Base-by-base conservation (phyloP, 1,284 basidiomycete species). In the Puccinia coronata region DNA sequence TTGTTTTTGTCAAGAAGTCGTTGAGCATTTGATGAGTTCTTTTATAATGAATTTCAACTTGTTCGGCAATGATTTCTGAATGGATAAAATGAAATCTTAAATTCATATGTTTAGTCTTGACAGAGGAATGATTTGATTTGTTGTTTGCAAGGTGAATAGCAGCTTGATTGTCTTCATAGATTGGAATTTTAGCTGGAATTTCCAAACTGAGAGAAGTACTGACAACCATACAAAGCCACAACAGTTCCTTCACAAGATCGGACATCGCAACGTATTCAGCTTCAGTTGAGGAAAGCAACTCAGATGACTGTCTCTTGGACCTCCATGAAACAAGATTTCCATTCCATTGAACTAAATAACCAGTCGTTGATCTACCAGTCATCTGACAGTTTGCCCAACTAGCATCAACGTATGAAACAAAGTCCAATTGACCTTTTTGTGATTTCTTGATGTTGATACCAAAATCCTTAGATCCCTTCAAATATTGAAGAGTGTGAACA, bases 231-330 rank as follows among this genome's bases (percentile, higher is more conserved):
- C 82, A 70, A 6, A 89, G 83, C 88, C 87, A 89, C 0, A 87
- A 39, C 1, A 85, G 82, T 82, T 89, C 87, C 41, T 84, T 88
- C 87, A 0, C 84, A 84, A 0, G 87, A 86, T n/a, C n/a, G n/a
- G n/a, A n/a, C n/a, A n/a, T n/a, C n/a, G n/a, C n/a, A n/a, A n/a
- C n/a, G n/a, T n/a, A n/a, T n/a, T n/a, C n/a, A n/a, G n/a, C n/a
- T n/a, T n/a, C n/a, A n/a, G n/a, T n/a, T n/a, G n/a, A n/a, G 0
- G 87, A 89, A 1, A 83, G 81, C 1, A 87, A 84, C 5, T 87
- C 84, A 0, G 86, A 85, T 2, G 82, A 57, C 82, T 89, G 88
- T 51, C 87, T 85, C 65, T 86, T 85, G 0, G 87, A 87, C 23
- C 78, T 78, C 88, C 88, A 89, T 4, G 85, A 85, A 47, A 89